Evolutionary conservation across 208 protist species (phyloP).

Genomic region (Leishmania turanica): DNA sequence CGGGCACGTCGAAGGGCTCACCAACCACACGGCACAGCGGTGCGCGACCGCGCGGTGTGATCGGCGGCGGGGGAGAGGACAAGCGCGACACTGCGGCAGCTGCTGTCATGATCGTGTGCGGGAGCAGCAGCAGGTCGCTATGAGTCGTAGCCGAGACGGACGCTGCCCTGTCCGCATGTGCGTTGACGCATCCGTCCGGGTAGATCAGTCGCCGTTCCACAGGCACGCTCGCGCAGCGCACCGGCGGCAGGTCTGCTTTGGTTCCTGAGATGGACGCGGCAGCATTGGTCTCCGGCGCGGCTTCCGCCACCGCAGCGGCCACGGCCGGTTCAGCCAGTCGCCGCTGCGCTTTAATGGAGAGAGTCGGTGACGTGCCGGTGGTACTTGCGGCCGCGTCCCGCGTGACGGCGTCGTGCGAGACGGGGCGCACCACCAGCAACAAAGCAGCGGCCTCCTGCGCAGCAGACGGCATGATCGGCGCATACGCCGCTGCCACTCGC

Average conservation of each 20-base stretch:
- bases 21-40: constrained; percentile 20
- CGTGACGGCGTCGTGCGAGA: too few relatives aligned
- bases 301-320: background rate
- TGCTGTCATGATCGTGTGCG: background rate
- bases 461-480: background rate
- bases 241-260: background rate
- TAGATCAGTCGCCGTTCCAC: constrained; percentile 23
- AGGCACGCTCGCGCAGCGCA: background rate
- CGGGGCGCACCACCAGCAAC: background rate
- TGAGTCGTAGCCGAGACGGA: background rate
- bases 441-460: background rate
- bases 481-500: background rate
- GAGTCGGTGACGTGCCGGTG: background rate
- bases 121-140: background rate
- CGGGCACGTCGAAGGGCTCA: background rate
- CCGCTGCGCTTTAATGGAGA: background rate
- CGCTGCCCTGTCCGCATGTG: background rate
- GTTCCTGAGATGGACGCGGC: background rate
- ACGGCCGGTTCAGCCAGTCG: background rate
- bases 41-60: constrained; percentile 12
- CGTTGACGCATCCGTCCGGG: background rate
- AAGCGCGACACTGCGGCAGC: background rate
- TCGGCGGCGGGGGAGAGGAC: constrained; percentile 8
- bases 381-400: background rate
- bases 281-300: background rate